These are phyloP conservation scores for Coffea eugenioides DNA, from an alignment of 257 asterid species.

Conservation along the genomic window DNA sequence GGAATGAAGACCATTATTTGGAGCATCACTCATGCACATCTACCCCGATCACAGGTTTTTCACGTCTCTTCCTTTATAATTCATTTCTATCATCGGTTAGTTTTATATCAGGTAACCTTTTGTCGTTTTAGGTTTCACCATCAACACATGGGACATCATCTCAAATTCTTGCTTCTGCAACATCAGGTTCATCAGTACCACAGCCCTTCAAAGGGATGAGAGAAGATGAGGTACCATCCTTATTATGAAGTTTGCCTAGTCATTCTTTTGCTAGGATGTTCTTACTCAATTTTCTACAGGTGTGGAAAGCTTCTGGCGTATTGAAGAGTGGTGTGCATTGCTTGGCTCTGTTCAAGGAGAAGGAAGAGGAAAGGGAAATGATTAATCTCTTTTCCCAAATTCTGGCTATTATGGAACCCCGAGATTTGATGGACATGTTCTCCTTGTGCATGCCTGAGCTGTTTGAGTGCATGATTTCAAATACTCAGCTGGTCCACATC, in stretches of 20 bases:
- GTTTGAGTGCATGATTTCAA: slow-evolving; percentile 97
- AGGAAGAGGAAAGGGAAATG: slow-evolving; percentile 99
- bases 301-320: slow-evolving; percentile 98
- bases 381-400: slow-evolving; percentile 86
- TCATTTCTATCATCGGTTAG: slow-evolving; percentile 9
- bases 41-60: slow-evolving; percentile 93
- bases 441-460: slow-evolving; percentile 98
- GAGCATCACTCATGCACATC: slow-evolving; percentile 98
- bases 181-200: slow-evolving; percentile 64
- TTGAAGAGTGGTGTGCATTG: slow-evolving; percentile 97
- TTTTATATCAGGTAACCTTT: slow-evolving; percentile 21
- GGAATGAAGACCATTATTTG: slow-evolving; percentile 99
- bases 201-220: slow-evolving; percentile 93
- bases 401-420: slow-evolving; percentile 96
- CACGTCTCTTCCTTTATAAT: slow-evolving; percentile 5
- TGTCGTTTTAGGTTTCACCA: slow-evolving; percentile 70
- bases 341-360: slow-evolving; percentile 92
- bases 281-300: slow-evolving; percentile 47
- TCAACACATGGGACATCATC: slow-evolving; percentile 86
- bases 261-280: not conserved
- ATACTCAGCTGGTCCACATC: slow-evolving; percentile 85
- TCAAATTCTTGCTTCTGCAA: slow-evolving; percentile 64
- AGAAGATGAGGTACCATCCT: slow-evolving; percentile 84
- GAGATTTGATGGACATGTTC: slow-evolving; percentile 98
- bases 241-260: slow-evolving; percentile 11